Evolutionary conservation across 2,329 filamentous ascomycete species (phyloP).

Genomic region (Fusarium sp.): DNA sequence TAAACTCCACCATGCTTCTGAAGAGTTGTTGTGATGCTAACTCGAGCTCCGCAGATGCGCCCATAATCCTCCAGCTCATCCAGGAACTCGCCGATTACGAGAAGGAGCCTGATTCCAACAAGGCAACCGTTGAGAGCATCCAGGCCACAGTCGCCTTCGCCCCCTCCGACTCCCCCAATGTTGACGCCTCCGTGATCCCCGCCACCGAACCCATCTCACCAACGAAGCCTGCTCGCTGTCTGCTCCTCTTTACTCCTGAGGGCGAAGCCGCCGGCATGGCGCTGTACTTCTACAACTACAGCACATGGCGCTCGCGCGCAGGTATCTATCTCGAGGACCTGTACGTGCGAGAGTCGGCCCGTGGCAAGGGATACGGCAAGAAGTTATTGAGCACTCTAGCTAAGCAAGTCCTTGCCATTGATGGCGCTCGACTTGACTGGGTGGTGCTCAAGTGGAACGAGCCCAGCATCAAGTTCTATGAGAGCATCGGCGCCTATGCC

Average conservation of each 20-base stretch:
- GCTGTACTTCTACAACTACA: constrained; percentile 95
- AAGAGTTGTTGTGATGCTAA: constrained; percentile 20
- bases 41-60: constrained; percentile 70
- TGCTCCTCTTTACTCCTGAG: constrained; percentile 69
- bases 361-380: constrained; percentile 84
- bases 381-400: constrained; percentile 79
- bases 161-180: constrained; percentile 57
- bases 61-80: constrained; percentile 83
- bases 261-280: constrained; percentile 77
- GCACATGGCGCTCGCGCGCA: constrained; percentile 87
- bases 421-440: constrained; percentile 87
- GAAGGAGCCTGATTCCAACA: constrained; percentile 76
- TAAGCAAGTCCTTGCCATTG: constrained; percentile 78
- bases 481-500: constrained; percentile 72
- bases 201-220: constrained; percentile 66
- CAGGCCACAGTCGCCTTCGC: constrained; percentile 83
- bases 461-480: constrained; percentile 89
- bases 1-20: constrained; percentile 11
- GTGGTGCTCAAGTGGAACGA: constrained; percentile 93
- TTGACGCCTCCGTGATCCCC: constrained; percentile 51
- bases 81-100: constrained; percentile 90
- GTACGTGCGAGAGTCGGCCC: constrained; percentile 78
- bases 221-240: constrained; percentile 76
- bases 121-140: constrained; percentile 82
- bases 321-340: constrained; percentile 95